A percentile compares a stretch with the other conserved stretches of the same genome.
Evolutionary conservation across 2,329 filamentous ascomycete genomes (phyloP).

Genomic region (Aspergillus costaricaensis): DNA sequence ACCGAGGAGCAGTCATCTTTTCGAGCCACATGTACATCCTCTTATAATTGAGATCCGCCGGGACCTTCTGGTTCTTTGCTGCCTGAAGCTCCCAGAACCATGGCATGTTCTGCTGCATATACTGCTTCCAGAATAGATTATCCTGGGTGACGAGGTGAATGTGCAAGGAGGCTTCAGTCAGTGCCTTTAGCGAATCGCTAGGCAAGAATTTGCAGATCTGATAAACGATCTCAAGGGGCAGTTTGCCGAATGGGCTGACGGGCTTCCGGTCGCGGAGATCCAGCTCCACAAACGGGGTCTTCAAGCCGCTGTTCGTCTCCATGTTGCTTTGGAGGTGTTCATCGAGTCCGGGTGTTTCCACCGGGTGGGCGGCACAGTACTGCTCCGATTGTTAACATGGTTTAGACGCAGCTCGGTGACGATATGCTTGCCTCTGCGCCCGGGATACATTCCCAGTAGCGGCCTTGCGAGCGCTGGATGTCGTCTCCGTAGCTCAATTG

Average conservation of each 20-base stretch:
- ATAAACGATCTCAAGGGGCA: slow-evolving; percentile 21
- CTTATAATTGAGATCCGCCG: slow-evolving; percentile 19
- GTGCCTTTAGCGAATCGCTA: slow-evolving; percentile 18
- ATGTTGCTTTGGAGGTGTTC: slow-evolving; percentile 12
- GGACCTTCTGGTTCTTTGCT: slow-evolving; percentile 3
- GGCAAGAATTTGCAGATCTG: slow-evolving; percentile 24
- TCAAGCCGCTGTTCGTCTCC: slow-evolving; percentile 11
- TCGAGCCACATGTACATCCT: slow-evolving; percentile 22
- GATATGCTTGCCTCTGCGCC: slow-evolving; percentile 20
- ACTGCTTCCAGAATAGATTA: slow-evolving; percentile 23
- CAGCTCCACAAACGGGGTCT: slow-evolving; percentile 7
- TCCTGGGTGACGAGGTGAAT: slow-evolving; percentile 22
- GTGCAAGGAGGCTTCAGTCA: slow-evolving; percentile 21
- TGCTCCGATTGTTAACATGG: neutral
- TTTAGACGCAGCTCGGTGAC: neutral
- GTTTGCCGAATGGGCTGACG: slow-evolving; percentile 18
- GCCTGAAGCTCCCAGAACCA: slow-evolving; percentile 24
- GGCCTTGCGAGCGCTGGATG: slow-evolving; percentile 22
- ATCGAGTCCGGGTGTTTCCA: slow-evolving; percentile 11
- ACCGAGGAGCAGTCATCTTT: slow-evolving; percentile 16
- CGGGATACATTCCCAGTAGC: slow-evolving; percentile 26
- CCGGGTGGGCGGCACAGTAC: slow-evolving; percentile 23
- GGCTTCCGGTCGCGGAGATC: slow-evolving; percentile 14
- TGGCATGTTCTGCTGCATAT: slow-evolving; percentile 23
- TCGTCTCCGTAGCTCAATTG: slow-evolving; percentile 23